Evolutionary conservation across 331 rosid genomes (phyloP).

Genomic region (Malus hybrid): DNA sequence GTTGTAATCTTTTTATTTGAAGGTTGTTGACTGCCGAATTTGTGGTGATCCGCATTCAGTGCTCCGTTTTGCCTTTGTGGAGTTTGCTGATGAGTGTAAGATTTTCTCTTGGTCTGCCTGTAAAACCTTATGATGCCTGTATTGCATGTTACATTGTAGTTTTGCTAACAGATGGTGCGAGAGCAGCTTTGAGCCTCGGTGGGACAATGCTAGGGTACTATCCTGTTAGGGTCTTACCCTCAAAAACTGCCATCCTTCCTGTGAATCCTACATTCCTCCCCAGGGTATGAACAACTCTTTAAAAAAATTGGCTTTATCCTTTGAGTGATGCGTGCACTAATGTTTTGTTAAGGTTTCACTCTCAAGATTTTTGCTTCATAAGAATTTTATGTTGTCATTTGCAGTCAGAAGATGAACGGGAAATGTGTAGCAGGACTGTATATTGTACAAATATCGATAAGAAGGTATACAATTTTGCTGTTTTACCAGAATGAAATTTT

Average conservation of each 20-base stretch:
- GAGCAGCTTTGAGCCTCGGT: constrained; percentile 80
- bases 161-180: constrained; percentile 72
- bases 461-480: constrained; percentile 42
- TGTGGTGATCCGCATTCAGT: constrained; percentile 96
- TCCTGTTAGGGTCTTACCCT: constrained; percentile 93
- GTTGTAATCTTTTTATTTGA: constrained; percentile 19
- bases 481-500: background rate
- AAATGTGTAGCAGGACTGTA: constrained; percentile 91
- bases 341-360: background rate
- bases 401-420: constrained; percentile 96
- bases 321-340: background rate
- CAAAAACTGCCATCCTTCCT: constrained; percentile 98
- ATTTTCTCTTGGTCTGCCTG: background rate
- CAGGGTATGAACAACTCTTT: constrained; percentile 46
- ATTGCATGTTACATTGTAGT: constrained; percentile 14
- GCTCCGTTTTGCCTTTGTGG: constrained; percentile 98
- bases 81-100: constrained; percentile 93
- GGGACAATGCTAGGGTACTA: constrained; percentile 93
- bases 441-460: constrained; percentile 95
- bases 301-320: background rate
- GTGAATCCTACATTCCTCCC: constrained; percentile 98
- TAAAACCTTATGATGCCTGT: background rate
- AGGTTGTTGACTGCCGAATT: constrained; percentile 95
- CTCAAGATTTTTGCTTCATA: background rate
- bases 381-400: constrained; percentile 10